Conservation (phyloP, 2,329 filamentous ascomycete genomes). For the Fonsecaea nubica region DNA sequence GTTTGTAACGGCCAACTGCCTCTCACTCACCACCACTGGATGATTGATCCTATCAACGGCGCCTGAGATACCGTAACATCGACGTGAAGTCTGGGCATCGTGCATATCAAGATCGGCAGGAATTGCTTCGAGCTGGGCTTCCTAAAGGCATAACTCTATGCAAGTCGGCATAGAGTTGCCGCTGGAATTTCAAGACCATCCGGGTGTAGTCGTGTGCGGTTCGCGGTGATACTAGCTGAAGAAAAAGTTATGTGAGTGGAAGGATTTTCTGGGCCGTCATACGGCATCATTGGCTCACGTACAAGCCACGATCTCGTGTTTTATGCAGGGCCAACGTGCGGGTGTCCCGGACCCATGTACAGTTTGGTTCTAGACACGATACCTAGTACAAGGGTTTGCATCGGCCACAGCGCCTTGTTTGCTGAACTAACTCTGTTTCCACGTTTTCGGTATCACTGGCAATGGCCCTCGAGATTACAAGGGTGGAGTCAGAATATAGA, state of each 20-base stretch:
- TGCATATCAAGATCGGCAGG: neutral
- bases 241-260: conserved; percentile 13
- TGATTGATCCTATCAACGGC: neutral
- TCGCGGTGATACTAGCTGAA: conserved; percentile 10
- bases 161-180: conserved; percentile 6
- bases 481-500: conserved; percentile 9
- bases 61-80: neutral
- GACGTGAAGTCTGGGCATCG: neutral
- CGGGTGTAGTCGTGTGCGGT: conserved; percentile 7
- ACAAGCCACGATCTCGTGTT: conserved; percentile 6
- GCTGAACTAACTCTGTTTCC: conserved; percentile 14
- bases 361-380: conserved; percentile 28
- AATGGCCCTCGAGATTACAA: conserved; percentile 4
- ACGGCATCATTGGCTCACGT: conserved; percentile 16
- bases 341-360: conserved; percentile 10
- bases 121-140: neutral
- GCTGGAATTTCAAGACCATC: conserved; percentile 11
- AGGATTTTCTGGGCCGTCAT: conserved; percentile 6
- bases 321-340: conserved; percentile 6
- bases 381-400: conserved; percentile 12
- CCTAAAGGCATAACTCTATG: conserved; percentile 3
- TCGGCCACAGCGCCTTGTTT: conserved; percentile 8
- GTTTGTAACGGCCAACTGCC: neutral
- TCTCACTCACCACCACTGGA: neutral
- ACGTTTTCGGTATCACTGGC: conserved; percentile 18